Evolutionary conservation across 768 basidiomycete genomes (phyloP).

Genomic region (Phlegmacium glaucopus): DNA sequence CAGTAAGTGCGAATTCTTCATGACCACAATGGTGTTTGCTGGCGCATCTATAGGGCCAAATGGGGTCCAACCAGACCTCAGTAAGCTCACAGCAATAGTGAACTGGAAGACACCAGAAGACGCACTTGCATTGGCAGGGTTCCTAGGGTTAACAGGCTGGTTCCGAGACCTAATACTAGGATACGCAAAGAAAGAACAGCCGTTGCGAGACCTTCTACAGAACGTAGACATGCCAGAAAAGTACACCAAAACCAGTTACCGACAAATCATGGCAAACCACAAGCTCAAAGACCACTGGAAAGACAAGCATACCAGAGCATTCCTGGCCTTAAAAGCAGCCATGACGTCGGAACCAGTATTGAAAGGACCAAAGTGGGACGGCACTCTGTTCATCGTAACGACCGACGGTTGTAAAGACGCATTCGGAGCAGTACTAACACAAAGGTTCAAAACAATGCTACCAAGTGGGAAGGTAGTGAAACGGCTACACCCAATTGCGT

Average conservation of each 20-base stretch:
- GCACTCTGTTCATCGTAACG: too few species aligned
- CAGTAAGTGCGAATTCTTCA: conserved; percentile 30
- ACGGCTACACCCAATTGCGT: conserved; percentile 25
- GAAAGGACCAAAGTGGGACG: too few species aligned
- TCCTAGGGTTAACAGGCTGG: conserved; percentile 28
- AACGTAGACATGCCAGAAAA: conserved; percentile 13
- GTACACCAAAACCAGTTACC: conserved; percentile 18
- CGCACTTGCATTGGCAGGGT: conserved; percentile 23
- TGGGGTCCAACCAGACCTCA: conserved; percentile 28
- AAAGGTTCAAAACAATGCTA: too few species aligned
- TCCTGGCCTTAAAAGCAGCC: too few species aligned
- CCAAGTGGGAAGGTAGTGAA: conserved; percentile 13
- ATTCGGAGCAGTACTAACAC: too few species aligned
- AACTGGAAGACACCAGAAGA: conserved; percentile 25
- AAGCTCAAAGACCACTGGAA: too few species aligned
- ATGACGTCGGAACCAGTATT: too few species aligned
- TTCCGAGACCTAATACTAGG: conserved; percentile 29
- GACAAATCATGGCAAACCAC: conserved; percentile 13
- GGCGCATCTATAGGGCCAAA: conserved; percentile 25
- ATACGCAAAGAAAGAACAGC: conserved; percentile 26
- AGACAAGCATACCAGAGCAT: too few species aligned
- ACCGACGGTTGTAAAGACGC: too few species aligned
- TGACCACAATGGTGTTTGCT: conserved; percentile 29
- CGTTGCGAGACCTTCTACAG: conserved; percentile 23
- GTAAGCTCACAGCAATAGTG: conserved; percentile 33